Percentiles rank a stretch among this genome's conserved stretches.
These are phyloP conservation scores for Biscogniauxia sp. DNA, from an alignment of 2,329 filamentous ascomycete species.

Conservation along the genomic window DNA sequence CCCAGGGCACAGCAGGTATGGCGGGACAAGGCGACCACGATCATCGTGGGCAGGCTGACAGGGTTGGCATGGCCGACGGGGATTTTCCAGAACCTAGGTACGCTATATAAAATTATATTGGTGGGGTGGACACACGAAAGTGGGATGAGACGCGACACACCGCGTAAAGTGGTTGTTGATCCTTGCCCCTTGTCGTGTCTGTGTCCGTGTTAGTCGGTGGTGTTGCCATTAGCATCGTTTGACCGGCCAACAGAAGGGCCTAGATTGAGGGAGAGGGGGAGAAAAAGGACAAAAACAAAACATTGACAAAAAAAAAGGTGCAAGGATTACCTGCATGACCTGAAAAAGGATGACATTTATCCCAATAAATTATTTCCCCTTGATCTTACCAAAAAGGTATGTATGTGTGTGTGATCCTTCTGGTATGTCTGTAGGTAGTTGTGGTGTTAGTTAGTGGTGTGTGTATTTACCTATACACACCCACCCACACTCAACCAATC, in stretches of 20 bases:
- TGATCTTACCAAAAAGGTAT: not conserved
- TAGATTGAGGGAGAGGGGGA: not conserved
- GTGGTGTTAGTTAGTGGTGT: not conserved
- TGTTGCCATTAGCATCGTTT: slow-evolving; percentile 4
- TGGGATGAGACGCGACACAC: slow-evolving; percentile 34
- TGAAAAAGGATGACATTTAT: not conserved
- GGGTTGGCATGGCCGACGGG: slow-evolving; percentile 23
- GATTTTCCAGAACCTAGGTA: slow-evolving; percentile 17
- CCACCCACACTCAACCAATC: too few species aligned
- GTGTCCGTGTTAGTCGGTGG: slow-evolving; percentile 1
- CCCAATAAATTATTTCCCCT: not conserved
- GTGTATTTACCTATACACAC: too few species aligned
- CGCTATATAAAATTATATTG: slow-evolving; percentile 8
- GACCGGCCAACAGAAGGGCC: slow-evolving; percentile 1
- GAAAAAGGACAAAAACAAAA: not conserved
- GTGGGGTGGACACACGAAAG: slow-evolving; percentile 29
- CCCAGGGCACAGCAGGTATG: too few species aligned
- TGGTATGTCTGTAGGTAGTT: too few species aligned
- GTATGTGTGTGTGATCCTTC: too few species aligned
- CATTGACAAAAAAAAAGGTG: not conserved
- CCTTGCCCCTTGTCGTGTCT: slow-evolving; percentile 21
- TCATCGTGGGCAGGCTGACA: slow-evolving; percentile 14
- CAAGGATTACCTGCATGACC: not conserved
- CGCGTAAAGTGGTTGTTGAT: slow-evolving; percentile 40
- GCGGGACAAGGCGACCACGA: slow-evolving; percentile 5